Percentiles rank a stretch among this genome's conserved stretches.
These are phyloP conservation scores for Neocucurbitaria cava DNA, from an alignment of 2,329 filamentous ascomycete genomes.

Conservation along the genomic window DNA sequence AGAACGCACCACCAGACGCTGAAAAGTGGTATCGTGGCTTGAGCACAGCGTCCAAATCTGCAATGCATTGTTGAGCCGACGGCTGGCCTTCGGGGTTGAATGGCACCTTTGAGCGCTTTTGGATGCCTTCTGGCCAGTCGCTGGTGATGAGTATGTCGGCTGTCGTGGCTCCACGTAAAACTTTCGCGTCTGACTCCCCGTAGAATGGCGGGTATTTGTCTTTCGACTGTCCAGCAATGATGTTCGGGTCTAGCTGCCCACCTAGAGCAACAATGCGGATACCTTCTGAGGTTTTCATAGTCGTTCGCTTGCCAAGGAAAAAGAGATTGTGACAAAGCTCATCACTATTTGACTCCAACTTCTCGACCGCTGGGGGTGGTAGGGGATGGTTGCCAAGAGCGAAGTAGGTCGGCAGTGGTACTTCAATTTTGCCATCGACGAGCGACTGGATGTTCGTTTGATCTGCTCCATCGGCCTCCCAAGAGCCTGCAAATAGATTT, in stretches of 20 bases:
- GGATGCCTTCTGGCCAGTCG: conserved; percentile 81
- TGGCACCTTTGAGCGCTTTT: conserved; percentile 69
- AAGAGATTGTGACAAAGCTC: conserved; percentile 89
- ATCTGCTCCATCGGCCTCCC: conserved; percentile 57
- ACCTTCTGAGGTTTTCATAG: conserved; percentile 88
- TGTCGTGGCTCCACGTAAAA: conserved; percentile 75
- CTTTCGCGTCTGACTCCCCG: conserved; percentile 76
- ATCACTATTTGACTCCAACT: conserved; percentile 71
- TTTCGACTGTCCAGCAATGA: conserved; percentile 68
- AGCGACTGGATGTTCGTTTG: conserved; percentile 68
- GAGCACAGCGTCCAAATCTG: conserved; percentile 77
- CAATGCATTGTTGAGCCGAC: conserved; percentile 69
- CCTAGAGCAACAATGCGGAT: conserved; percentile 87
- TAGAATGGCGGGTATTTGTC: conserved; percentile 81
- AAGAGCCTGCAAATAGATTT: conserved; percentile 73
- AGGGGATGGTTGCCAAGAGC: conserved; percentile 77
- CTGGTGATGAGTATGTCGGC: conserved; percentile 88
- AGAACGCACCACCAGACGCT: conserved; percentile 73
- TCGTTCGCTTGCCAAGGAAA: conserved; percentile 82
- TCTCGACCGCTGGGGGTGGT: conserved; percentile 73
- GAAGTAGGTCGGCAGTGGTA: conserved; percentile 91
- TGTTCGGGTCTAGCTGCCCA: conserved; percentile 70
- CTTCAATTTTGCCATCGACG: conserved; percentile 71
- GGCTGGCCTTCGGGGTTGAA: conserved; percentile 63
- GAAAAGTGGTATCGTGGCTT: conserved; percentile 95